Percentiles rank a stretch among this genome's conserved stretches.
These are phyloP conservation scores for Musa acuminata DNA, from an alignment of 176 grass and related monocot species.

Conservation along the genomic window DNA sequence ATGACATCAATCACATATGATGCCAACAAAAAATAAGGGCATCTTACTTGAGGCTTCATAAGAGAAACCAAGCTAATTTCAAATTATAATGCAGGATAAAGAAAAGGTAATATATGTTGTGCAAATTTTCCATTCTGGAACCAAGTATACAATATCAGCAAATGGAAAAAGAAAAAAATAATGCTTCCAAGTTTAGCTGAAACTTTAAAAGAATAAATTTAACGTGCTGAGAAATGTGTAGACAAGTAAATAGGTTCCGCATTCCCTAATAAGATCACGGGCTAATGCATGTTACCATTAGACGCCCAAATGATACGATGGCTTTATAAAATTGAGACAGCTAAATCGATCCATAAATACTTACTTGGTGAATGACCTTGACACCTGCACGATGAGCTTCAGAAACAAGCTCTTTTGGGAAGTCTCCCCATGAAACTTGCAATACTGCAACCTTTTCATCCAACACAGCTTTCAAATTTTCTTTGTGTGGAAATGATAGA, in stretches of 20 bases:
- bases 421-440: constrained; percentile 93
- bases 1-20: no score
- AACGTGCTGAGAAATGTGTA: background rate
- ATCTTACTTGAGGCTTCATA: no score
- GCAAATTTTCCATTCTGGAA: no score
- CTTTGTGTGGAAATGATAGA: constrained; percentile 59
- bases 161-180: background rate
- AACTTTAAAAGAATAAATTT: background rate
- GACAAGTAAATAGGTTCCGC: background rate
- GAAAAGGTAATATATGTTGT: no score
- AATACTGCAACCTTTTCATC: constrained; percentile 72
- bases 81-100: no score
- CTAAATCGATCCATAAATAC: background rate
- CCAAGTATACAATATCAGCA: no score
- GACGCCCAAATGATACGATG: background rate
- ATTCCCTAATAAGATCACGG: background rate
- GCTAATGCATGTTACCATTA: background rate
- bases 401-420: constrained; percentile 50
- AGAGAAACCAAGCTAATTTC: no score
- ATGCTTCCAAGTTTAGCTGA: background rate
- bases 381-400: constrained; percentile 71
- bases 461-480: constrained; percentile 72
- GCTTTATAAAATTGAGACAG: background rate
- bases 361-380: constrained; percentile 90
- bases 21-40: no score